These are phyloP conservation scores for Penicillium sp. DNA, from an alignment of 2,329 filamentous ascomycete species.

Conservation along the genomic window DNA sequence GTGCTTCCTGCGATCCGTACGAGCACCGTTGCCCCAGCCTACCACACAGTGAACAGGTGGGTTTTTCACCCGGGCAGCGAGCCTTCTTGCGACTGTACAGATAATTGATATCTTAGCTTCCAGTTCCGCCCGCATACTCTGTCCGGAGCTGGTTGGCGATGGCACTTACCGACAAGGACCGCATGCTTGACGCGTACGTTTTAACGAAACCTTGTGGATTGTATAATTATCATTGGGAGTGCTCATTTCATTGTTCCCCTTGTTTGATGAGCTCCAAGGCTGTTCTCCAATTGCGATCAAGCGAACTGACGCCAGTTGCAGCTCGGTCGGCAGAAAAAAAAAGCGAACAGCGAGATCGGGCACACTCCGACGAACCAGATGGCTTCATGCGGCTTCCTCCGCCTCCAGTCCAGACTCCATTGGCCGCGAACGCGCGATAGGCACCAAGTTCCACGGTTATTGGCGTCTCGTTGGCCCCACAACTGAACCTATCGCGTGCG, in stretches of 20 bases:
- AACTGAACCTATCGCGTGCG: neutral
- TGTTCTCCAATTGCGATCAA: neutral
- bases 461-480: neutral
- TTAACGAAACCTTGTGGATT: constrained; percentile 33
- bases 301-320: constrained; percentile 2
- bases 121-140: neutral
- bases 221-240: constrained; percentile 28
- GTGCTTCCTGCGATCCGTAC: constrained; percentile 21
- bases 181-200: constrained; percentile 33
- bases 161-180: constrained; percentile 31
- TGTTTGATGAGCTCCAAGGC: neutral
- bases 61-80: constrained; percentile 35
- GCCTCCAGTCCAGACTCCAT: neutral
- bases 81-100: constrained; percentile 31
- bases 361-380: neutral
- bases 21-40: constrained; percentile 29
- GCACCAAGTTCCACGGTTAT: neutral
- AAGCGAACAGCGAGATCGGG: constrained; percentile 3
- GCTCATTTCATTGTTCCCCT: constrained; percentile 19
- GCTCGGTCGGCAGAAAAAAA: constrained; percentile 2
- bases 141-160: too few species aligned
- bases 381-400: neutral
- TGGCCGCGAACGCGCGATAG: neutral
- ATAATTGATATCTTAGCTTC: neutral
- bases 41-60: constrained; percentile 30